Conservation (phyloP, 257 asterid genomes). For the Asclepias syriaca region DNA sequence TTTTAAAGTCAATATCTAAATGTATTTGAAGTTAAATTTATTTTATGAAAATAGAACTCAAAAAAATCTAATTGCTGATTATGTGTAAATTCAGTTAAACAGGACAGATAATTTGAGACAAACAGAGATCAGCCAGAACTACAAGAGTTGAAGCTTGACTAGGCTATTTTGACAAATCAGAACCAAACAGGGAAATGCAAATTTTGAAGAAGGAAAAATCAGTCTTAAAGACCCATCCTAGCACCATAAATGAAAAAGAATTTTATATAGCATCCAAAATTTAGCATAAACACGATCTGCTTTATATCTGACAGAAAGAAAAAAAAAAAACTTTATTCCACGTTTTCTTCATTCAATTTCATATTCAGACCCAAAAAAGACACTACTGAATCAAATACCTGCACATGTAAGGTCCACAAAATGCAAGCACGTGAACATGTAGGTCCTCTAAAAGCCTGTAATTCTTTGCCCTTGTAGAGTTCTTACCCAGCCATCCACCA, state of each 20-base stretch:
- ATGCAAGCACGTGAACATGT: constrained; percentile 90
- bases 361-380: background rate
- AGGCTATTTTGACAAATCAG: background rate
- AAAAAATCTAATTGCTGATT: too few species aligned
- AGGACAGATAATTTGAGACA: too few species aligned
- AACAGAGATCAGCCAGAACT: too few species aligned
- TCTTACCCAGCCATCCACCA: constrained; percentile 99
- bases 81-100: too few species aligned
- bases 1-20: too few species aligned
- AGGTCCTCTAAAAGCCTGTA: constrained; percentile 83
- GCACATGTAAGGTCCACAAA: constrained; percentile 75
- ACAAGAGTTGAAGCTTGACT: background rate
- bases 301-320: background rate
- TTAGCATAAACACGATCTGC: background rate
- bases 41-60: too few species aligned
- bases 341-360: background rate
- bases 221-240: background rate
- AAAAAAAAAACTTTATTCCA: constrained; percentile 3
- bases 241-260: background rate
- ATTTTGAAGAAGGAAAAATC: background rate
- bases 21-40: too few species aligned
- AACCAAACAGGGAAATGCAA: background rate
- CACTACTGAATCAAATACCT: constrained; percentile 41
- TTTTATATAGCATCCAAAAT: background rate
- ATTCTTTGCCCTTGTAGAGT: constrained; percentile 83